A percentile compares a stretch with the other conserved stretches of the same genome.
Conservation (phyloP, 352 stramenopile species). For the Stramenopiles sp. region DNA sequence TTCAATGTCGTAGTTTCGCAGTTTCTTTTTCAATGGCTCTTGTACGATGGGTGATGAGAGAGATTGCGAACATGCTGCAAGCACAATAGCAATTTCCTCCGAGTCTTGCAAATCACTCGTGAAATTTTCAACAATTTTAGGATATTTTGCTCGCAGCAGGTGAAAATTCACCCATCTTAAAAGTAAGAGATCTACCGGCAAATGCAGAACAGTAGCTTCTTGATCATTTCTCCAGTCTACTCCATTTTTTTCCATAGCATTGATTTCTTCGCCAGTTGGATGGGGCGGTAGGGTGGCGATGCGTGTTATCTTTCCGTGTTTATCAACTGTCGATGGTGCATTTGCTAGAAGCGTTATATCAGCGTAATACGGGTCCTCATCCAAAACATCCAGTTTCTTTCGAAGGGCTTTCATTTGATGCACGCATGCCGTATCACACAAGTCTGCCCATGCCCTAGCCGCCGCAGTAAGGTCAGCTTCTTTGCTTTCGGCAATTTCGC, state of each 20-base stretch:
- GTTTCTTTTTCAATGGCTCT: conserved; percentile 3
- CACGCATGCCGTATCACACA: neutral
- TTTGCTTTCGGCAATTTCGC: conserved; percentile 10
- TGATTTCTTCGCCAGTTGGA: neutral
- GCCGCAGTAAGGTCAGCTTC: neutral
- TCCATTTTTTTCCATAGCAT: neutral
- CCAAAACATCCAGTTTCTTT: neutral
- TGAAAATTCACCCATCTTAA: conserved; percentile 5
- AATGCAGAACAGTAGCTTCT: conserved; percentile 1
- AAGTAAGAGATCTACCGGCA: neutral
- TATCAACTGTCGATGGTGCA: neutral
- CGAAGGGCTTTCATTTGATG: conserved; percentile 7
- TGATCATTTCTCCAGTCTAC: conserved; percentile 10
- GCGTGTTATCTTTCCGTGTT: neutral
- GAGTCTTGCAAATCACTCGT: neutral
- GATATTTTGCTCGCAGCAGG: neutral
- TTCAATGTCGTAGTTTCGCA: conserved; percentile 8
- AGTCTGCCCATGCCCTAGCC: neutral
- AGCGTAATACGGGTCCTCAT: conserved; percentile 3
- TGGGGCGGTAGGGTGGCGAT: neutral
- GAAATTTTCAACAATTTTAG: conserved; percentile 11
- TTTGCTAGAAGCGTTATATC: conserved; percentile 4
- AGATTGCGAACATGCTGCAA: neutral
- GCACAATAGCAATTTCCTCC: neutral
- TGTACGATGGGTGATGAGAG: neutral